Evolutionary conservation across 208 protist genomes (phyloP).

Genomic region (Sergeia podlipaevii): DNA sequence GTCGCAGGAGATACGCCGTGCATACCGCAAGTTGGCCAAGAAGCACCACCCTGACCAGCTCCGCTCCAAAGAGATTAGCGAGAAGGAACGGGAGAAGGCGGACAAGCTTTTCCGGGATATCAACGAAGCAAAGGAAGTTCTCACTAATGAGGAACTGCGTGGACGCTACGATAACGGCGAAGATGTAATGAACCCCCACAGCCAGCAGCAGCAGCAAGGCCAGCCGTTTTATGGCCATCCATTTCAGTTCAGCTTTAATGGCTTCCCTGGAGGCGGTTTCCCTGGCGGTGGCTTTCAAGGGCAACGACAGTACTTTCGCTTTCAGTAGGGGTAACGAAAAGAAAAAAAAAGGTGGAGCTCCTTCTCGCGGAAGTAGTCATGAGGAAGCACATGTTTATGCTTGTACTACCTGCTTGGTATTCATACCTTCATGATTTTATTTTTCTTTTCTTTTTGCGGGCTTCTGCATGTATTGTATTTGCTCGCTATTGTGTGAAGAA

Average conservation of each 20-base stretch:
- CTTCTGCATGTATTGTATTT: no score
- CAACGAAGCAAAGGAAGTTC: slow-evolving; percentile 90
- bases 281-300: slow-evolving; percentile 22
- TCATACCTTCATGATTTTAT: no score
- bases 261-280: slow-evolving; percentile 10
- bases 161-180: slow-evolving; percentile 87
- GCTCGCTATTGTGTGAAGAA: no score
- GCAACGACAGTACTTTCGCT: no score
- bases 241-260: slow-evolving; percentile 36
- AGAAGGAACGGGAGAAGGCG: slow-evolving; percentile 60
- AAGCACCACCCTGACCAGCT: slow-evolving; percentile 88
- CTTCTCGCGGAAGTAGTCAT: no score
- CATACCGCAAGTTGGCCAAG: slow-evolving; percentile 88
- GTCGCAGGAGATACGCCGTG: slow-evolving; percentile 80
- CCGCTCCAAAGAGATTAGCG: slow-evolving; percentile 62
- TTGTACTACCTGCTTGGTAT: no score
- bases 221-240: slow-evolving; percentile 65
- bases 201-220: slow-evolving; percentile 30
- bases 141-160: slow-evolving; percentile 85
- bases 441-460: no score
- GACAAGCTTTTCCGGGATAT: slow-evolving; percentile 86
- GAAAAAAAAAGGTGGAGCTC: no score
- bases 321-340: no score
- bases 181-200: slow-evolving; percentile 73
- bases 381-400: no score